Conservation (phyloP, 106 monocot species). For the Platanthera zijinensis region DNA sequence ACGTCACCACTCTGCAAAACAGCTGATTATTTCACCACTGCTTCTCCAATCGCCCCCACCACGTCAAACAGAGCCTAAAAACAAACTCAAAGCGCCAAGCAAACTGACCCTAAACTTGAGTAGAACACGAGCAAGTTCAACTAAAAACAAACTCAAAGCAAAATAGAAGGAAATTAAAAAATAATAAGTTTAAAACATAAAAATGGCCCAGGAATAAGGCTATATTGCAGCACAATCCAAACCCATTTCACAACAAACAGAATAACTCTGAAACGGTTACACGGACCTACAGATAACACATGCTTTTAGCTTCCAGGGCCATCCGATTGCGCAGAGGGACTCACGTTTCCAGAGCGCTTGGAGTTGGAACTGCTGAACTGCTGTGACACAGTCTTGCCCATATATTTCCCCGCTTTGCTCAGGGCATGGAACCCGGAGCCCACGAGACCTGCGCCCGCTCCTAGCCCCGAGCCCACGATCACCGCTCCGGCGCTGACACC, state of each 20-base stretch:
- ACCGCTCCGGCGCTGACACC: conserved; percentile 8
- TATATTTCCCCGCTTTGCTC: conserved; percentile 67
- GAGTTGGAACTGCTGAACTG: conserved; percentile 27
- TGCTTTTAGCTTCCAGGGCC: conserved; percentile 7
- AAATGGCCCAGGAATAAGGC: background rate
- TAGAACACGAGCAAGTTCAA: background rate
- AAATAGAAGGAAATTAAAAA: background rate
- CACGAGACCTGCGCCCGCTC: conserved; percentile 29
- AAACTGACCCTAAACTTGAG: too few species aligned
- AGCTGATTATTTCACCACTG: too few species aligned
- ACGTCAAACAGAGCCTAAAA: too few species aligned
- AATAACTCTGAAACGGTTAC: background rate
- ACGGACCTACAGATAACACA: background rate
- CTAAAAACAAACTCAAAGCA: background rate
- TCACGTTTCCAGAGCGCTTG: conserved; percentile 28
- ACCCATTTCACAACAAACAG: background rate
- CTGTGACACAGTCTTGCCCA: conserved; percentile 50
- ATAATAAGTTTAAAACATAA: background rate
- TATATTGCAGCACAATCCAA: background rate
- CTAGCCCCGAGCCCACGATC: conserved; percentile 37
- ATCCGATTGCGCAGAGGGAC: background rate
- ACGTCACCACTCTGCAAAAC: too few species aligned
- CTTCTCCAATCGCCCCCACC: too few species aligned
- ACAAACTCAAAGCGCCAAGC: too few species aligned
- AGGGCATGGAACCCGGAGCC: conserved; percentile 57